Evolutionary conservation across 768 basidiomycete species (phyloP).

Genomic region (Clavulina sp.): DNA sequence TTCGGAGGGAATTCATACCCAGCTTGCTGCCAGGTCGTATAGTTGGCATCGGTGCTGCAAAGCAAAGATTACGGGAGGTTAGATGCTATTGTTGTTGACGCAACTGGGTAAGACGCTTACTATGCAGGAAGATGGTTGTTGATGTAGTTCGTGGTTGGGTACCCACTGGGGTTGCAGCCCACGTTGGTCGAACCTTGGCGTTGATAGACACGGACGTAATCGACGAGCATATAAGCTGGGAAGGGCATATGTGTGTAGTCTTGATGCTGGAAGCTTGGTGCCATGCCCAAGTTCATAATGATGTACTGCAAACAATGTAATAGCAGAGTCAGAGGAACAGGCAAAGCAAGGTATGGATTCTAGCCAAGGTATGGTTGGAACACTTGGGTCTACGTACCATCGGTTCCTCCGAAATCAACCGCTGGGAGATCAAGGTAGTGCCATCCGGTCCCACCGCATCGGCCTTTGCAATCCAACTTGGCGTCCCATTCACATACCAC

Average conservation of each 20-base stretch:
- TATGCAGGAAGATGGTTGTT: slow-evolving; percentile 38
- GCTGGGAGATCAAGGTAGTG: slow-evolving; percentile 34
- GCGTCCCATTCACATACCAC: slow-evolving; percentile 52
- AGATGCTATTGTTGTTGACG: background rate
- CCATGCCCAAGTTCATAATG: slow-evolving; percentile 72
- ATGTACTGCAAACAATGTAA: slow-evolving; percentile 35
- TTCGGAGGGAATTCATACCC: slow-evolving; percentile 66
- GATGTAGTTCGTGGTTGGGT: slow-evolving; percentile 65
- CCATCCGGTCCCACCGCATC: slow-evolving; percentile 51
- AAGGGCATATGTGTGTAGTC: slow-evolving; percentile 58
- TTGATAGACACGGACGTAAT: slow-evolving; percentile 85
- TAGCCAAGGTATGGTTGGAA: background rate
- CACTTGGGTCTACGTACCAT: slow-evolving; percentile 39
- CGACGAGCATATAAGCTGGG: slow-evolving; percentile 67
- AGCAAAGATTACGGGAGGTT: background rate
- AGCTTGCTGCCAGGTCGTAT: slow-evolving; percentile 70
- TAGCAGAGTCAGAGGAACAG: slow-evolving; percentile 8
- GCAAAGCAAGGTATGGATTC: too few relatives aligned
- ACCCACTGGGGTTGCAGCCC: slow-evolving; percentile 60
- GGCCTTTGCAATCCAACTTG: slow-evolving; percentile 57
- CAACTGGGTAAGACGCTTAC: slow-evolving; percentile 11
- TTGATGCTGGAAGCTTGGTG: slow-evolving; percentile 54
- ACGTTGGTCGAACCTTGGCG: slow-evolving; percentile 43
- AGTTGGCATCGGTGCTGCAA: slow-evolving; percentile 40
- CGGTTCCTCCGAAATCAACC: slow-evolving; percentile 76